These are phyloP conservation scores for Xylariaceae sp. DNA, from an alignment of 2,329 filamentous ascomycete genomes.

Conservation along the genomic window DNA sequence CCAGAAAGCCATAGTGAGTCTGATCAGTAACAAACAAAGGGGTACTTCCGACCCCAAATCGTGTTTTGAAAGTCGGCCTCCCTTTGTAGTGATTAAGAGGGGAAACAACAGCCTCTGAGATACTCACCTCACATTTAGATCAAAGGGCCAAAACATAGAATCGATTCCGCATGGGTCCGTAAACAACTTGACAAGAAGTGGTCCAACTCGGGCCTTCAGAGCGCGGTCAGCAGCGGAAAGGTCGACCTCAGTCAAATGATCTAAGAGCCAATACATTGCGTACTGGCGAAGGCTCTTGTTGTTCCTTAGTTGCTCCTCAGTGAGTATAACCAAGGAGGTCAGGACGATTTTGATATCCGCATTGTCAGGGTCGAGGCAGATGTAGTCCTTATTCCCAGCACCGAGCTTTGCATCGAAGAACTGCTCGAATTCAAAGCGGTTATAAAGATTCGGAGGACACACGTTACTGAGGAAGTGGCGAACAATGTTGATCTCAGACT, in stretches of 20 bases:
- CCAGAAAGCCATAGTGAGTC: too few relatives aligned
- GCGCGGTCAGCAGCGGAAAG: conserved; percentile 33
- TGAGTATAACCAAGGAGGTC: conserved; percentile 34
- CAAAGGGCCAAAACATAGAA: conserved; percentile 35
- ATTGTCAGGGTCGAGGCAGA: conserved; percentile 39
- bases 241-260: conserved; percentile 34
- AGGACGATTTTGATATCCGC: conserved; percentile 35
- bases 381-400: conserved; percentile 34
- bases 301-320: conserved; percentile 26
- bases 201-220: conserved; percentile 34
- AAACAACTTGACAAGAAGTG: conserved; percentile 34
- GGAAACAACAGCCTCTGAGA: not conserved
- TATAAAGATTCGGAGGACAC: conserved; percentile 38
- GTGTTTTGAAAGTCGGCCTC: too few relatives aligned
- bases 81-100: too few relatives aligned
- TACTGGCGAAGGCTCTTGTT: conserved; percentile 30
- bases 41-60: too few relatives aligned
- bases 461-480: conserved; percentile 38
- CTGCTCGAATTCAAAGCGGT: conserved; percentile 38
- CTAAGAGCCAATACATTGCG: conserved; percentile 33
- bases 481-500: conserved; percentile 38
- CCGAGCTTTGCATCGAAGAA: conserved; percentile 38
- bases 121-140: conserved; percentile 12
- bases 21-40: too few relatives aligned
- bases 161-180: conserved; percentile 35